Base-by-base conservation (phyloP, 2,329 filamentous ascomycete species). In the Pseudogymnoascus sp. region DNA sequence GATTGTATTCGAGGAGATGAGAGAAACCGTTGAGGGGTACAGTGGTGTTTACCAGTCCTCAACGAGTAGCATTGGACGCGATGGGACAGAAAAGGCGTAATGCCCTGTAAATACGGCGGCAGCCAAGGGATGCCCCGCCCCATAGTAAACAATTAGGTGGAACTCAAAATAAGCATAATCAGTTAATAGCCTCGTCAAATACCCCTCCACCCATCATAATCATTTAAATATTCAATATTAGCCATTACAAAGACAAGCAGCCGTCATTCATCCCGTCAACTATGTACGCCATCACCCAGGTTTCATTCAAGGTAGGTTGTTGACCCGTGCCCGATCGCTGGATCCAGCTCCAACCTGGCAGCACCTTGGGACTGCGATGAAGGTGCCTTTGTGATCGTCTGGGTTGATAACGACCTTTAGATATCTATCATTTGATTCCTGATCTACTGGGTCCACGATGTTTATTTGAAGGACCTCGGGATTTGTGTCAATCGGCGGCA, bases 1-100 rank as follows among this genome's bases (percentile, higher is more conserved):
- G 66, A 70, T 79, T 62, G 75, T 77, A 0, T 75, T 78, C 31
- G 69, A 77, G 26, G 63, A 73, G 64, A 69, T 78, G 72, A 70
- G 66, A 2, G 73, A 75, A 60, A 63, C 56, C 1, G 75, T 76
- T 0, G 74, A 74, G 19, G 74, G 72, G 23, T 78, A 78, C 64
- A 71, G 64, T 13, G 59, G 59, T 23, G 26, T 60, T 11, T 60
- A 60, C 10, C 59, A 60, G 7, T 60, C 59, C 59, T 60, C 59
- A 10, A 40, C 33, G 23, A 60, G 37, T 17, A 37, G 59, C 26
- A 11, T 19, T 40, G 59, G 59, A 60, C 19, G 19, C 23, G 59
- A 60, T 21, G 59, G 59, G 17, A 7, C 10, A 17, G 10, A 13
- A 19, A 56, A 19, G n/a, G 5, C 10, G 5, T 13, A 23, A 19